Conservation (phyloP, 1,284 basidiomycete species). For the Bondarzewia mesenterica region DNA sequence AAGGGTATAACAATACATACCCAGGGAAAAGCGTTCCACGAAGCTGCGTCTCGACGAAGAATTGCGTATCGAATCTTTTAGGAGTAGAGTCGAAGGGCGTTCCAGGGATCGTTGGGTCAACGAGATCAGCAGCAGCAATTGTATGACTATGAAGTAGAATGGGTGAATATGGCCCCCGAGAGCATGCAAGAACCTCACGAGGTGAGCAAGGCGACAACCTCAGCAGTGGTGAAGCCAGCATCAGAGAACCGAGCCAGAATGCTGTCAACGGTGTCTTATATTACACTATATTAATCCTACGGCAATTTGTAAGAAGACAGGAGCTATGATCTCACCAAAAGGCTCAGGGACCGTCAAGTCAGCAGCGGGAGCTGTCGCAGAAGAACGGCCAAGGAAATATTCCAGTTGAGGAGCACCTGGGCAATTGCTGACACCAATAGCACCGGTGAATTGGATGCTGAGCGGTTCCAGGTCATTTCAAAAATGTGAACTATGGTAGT, state of each 20-base stretch:
- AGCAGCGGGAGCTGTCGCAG: slow-evolving; percentile 17
- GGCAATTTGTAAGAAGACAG: too few relatives aligned
- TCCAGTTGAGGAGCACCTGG: slow-evolving; percentile 20
- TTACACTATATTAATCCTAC: background rate
- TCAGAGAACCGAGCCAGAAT: slow-evolving; percentile 19
- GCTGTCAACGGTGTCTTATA: slow-evolving; percentile 1
- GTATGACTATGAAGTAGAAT: slow-evolving; percentile 14
- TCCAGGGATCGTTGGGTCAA: slow-evolving; percentile 17
- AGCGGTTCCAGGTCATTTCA: background rate
- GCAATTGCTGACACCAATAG: slow-evolving; percentile 22
- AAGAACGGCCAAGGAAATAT: slow-evolving; percentile 19
- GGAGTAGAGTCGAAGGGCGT: slow-evolving; percentile 22
- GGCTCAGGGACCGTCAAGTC: slow-evolving; percentile 22
- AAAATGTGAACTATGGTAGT: background rate
- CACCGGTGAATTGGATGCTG: slow-evolving; percentile 23
- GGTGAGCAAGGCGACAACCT: slow-evolving; percentile 22
- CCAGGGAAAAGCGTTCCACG: slow-evolving; percentile 22
- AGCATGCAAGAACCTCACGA: slow-evolving; percentile 11
- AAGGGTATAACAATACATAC: too few relatives aligned
- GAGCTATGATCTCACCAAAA: slow-evolving; percentile 11
- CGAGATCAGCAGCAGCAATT: slow-evolving; percentile 18
- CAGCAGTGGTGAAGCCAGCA: slow-evolving; percentile 18
- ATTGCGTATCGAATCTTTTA: slow-evolving; percentile 17
- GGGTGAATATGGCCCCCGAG: background rate
- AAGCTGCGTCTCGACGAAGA: slow-evolving; percentile 21